These are phyloP conservation scores for Nakaseomyces sp. DNA, from an alignment of 1,139 yeast species.

Conservation along the genomic window DNA sequence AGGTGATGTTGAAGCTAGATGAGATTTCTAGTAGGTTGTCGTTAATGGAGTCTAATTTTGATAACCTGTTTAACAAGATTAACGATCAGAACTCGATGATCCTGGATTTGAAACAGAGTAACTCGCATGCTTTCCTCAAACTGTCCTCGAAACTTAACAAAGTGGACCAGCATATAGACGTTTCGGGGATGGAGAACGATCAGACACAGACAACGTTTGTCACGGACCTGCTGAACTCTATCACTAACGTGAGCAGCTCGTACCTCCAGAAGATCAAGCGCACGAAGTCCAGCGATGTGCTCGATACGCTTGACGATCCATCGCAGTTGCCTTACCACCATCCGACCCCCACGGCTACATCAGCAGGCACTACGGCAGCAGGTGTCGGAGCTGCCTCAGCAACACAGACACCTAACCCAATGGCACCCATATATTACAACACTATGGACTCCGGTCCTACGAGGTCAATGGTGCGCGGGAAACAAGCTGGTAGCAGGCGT, in stretches of 20 bases:
- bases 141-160: slow-evolving; percentile 7
- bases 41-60: slow-evolving; percentile 26
- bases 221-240: slow-evolving; percentile 25
- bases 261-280: slow-evolving; percentile 17
- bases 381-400: too few relatives aligned
- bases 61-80: slow-evolving; percentile 18
- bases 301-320: not conserved
- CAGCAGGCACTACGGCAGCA: not conserved
- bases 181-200: slow-evolving; percentile 1
- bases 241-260: slow-evolving; percentile 23
- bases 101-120: slow-evolving; percentile 4
- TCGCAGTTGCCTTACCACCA: not conserved
- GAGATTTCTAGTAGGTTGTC: slow-evolving; percentile 27
- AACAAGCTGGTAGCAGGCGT: too few relatives aligned
- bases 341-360: slow-evolving; percentile 5
- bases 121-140: slow-evolving; percentile 4
- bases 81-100: slow-evolving; percentile 15
- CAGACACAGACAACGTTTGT: slow-evolving; percentile 14
- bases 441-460: not conserved
- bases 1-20: slow-evolving; percentile 15
- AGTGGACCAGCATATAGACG: slow-evolving; percentile 7
- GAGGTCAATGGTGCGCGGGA: not conserved
- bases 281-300: not conserved
- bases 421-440: slow-evolving; percentile 4
- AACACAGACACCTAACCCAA: not conserved